A percentile compares a stretch with the other conserved stretches of the same genome.
Evolutionary conservation across 306 rosid genomes (phyloP).

Genomic region (Gynostemma pentaphyllum): DNA sequence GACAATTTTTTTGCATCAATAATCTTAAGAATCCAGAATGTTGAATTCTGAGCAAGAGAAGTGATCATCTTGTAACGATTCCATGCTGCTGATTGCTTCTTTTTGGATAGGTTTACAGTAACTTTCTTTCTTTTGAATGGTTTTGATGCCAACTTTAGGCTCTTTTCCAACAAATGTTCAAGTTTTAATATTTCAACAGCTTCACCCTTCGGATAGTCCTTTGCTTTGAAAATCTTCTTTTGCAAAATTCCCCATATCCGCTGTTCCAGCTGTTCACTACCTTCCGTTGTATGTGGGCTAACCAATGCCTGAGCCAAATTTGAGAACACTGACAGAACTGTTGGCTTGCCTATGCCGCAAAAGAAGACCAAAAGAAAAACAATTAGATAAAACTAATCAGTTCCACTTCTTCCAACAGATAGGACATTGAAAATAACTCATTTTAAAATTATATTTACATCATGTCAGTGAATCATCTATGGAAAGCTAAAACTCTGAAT

Average conservation of each 20-base stretch:
- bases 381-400: background rate
- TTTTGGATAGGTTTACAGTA: conserved; percentile 35
- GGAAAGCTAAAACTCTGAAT: background rate
- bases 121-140: conserved; percentile 61
- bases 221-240: conserved; percentile 65
- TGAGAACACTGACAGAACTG: conserved; percentile 61
- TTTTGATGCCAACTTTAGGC: conserved; percentile 72
- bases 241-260: conserved; percentile 91
- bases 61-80: conserved; percentile 59
- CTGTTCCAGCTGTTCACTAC: conserved; percentile 82
- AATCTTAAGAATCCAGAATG: conserved; percentile 79
- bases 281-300: conserved; percentile 70
- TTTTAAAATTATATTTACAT: background rate
- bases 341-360: conserved; percentile 60
- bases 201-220: conserved; percentile 73
- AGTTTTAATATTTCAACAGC: conserved; percentile 51
- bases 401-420: background rate
- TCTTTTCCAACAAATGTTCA: conserved; percentile 66
- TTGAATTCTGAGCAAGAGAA: conserved; percentile 65
- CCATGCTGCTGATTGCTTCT: conserved; percentile 49
- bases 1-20: conserved; percentile 53
- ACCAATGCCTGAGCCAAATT: conserved; percentile 60
- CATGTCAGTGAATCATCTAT: background rate
- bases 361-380: conserved; percentile 1
- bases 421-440: background rate